A percentile compares a stretch with the other conserved stretches of the same genome.
phyloP scores from a whole-genome alignment of 2,329 filamentous ascomycete species.

The Didymella lethalis region DNA sequence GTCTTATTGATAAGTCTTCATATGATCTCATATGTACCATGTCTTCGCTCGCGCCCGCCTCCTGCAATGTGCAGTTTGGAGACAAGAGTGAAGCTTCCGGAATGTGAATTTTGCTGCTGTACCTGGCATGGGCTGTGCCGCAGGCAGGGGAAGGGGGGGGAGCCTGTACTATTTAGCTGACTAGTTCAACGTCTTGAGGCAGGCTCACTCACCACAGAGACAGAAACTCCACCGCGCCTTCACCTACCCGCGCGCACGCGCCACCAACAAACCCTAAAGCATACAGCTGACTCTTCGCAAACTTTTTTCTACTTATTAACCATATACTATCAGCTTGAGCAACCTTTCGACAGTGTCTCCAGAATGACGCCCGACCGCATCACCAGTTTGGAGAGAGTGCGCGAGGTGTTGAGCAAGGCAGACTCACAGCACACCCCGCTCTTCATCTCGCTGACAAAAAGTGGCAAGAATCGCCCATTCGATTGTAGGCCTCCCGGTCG shows the following conservation, averaged over 20 bases:
- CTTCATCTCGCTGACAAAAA: constrained; percentile 23
- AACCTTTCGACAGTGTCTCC: background rate
- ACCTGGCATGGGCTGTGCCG: too few relatives aligned
- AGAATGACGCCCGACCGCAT: constrained; percentile 5
- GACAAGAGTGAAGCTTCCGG: too few relatives aligned
- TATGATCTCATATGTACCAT: too few relatives aligned
- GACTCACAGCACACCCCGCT: constrained; percentile 13
- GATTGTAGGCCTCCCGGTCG: constrained; percentile 1
- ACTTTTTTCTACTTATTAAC: too few relatives aligned
- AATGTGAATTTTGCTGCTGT: too few relatives aligned
- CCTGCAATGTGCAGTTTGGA: too few relatives aligned
- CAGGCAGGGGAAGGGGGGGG: too few relatives aligned
- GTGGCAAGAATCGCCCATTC: constrained; percentile 13
- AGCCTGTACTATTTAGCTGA: too few relatives aligned
- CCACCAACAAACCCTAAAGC: background rate
- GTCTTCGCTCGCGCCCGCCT: too few relatives aligned
- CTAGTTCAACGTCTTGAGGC: background rate
- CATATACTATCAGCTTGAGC: background rate
- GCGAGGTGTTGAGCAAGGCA: constrained; percentile 11
- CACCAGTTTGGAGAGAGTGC: constrained; percentile 11
- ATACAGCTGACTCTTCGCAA: background rate
- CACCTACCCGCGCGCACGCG: background rate
- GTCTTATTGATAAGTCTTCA: too few relatives aligned
- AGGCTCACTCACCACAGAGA: constrained; percentile 11
- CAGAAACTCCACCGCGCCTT: background rate